Conservation (phyloP, 352 stramenopile genomes). For the Thalassiosira livingstoniorum region DNA sequence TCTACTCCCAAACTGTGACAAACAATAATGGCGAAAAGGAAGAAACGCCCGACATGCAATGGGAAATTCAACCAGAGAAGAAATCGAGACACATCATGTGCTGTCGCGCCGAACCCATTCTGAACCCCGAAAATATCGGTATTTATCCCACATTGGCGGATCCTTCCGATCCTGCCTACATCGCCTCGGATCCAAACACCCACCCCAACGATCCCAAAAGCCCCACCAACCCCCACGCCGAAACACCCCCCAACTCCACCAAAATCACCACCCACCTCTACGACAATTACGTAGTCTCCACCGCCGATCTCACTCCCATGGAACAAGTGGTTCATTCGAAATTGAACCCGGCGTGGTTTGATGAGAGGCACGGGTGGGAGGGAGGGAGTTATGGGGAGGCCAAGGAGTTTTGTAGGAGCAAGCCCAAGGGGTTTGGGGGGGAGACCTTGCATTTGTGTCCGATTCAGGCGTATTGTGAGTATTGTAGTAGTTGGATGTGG, state of each 20-base stretch:
- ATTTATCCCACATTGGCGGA: not conserved
- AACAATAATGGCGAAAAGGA: not conserved
- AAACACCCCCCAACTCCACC: too few relatives aligned
- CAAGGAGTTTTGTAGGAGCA: constrained; percentile 29
- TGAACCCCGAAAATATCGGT: not conserved
- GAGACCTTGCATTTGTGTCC: constrained; percentile 34
- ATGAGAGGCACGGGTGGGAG: constrained; percentile 31
- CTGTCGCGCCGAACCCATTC: not conserved
- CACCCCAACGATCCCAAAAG: too few relatives aligned
- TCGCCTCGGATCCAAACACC: not conserved
- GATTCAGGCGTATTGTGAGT: constrained; percentile 37
- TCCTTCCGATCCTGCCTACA: not conserved
- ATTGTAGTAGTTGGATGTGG: too few relatives aligned
- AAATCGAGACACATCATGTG: constrained; percentile 44
- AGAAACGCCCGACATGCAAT: too few relatives aligned
- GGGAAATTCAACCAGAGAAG: too few relatives aligned
- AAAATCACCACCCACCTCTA: not conserved
- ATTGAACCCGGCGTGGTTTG: constrained; percentile 38
- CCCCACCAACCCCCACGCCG: too few relatives aligned
- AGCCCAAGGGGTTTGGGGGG: constrained; percentile 8
- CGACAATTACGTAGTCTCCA: not conserved
- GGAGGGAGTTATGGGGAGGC: constrained; percentile 32
- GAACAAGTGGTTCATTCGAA: constrained; percentile 19
- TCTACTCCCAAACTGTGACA: not conserved
- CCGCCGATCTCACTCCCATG: not conserved